These are phyloP conservation scores for Davidsoniella virescens DNA, from an alignment of 2,329 filamentous ascomycete genomes.

Conservation along the genomic window DNA sequence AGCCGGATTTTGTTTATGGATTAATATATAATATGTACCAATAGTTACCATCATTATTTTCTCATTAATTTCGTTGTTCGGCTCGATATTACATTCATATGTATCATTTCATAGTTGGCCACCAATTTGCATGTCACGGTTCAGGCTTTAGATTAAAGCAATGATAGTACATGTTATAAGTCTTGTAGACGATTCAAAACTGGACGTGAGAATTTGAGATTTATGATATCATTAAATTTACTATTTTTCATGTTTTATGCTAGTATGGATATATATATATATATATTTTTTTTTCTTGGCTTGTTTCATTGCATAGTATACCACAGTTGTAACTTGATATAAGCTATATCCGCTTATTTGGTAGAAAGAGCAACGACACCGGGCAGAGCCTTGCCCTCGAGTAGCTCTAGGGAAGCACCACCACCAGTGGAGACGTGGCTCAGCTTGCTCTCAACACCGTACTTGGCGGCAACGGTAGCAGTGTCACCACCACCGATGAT, in stretches of 20 bases:
- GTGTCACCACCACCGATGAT: slow-evolving; percentile 98
- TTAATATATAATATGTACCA: no score
- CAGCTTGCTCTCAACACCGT: slow-evolving; percentile 86
- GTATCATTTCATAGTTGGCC: no score
- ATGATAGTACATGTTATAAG: no score
- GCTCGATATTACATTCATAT: no score
- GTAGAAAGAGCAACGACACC: slow-evolving; percentile 83
- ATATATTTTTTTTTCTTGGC: slow-evolving; percentile 5
- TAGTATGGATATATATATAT: neutral
- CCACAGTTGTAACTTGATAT: neutral
- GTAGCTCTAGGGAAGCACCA: slow-evolving; percentile 84
- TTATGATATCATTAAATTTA: neutral
- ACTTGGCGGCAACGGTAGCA: slow-evolving; percentile 94
- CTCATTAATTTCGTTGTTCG: no score
- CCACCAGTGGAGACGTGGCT: slow-evolving; percentile 97
- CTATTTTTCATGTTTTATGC: neutral
- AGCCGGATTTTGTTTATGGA: no score
- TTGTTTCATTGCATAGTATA: neutral
- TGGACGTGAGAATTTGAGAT: no score
- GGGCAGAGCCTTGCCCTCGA: slow-evolving; percentile 95
- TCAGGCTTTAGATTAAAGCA: no score
- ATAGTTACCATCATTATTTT: no score
- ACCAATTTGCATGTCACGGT: no score
- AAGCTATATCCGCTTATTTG: slow-evolving; percentile 32
- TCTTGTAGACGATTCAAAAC: no score